Base-by-base conservation (phyloP, 176 grass and related monocot genomes). In the Thalia dealbata region DNA sequence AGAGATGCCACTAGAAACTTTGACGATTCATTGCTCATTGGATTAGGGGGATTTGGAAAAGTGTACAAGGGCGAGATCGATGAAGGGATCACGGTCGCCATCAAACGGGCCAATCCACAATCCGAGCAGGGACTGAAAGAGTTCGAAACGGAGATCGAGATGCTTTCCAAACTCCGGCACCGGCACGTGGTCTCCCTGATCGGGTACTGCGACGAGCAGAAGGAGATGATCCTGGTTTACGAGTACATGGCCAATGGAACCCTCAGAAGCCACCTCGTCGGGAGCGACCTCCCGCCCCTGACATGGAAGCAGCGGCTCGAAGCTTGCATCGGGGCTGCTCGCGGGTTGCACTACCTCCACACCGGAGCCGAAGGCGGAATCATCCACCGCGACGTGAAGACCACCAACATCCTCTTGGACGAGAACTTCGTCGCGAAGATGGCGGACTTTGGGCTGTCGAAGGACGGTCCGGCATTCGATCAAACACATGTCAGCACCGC, bases 221-320 rank as follows among this genome's bases (percentile, higher is more conserved):
- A 54, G 13, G 73, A 75, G 73, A 75, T 75, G 73, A 62, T 75
- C 22, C 8, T 75, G 22, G 73, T 75, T 2, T 75, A 75, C 35
- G 73, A 75, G 35, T 75, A 75, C 11, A 75, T 75, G 73, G 55
- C 73, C 10, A 75, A 75, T 62, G 73, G 73, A 7, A 75, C 73
- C 14, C 73, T 75, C 21, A 55, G 56, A 30, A 75, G 73, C 56
- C 73, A 75, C 35, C 73, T 75, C 56, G 45, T 75, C 38, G 73
- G 73, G 21, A 28, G 56, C 43, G 73, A 75, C 25, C 56, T 43
- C 38, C 56, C 73, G 22, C 56, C 73, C 11, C 56, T 75, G 29
- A 63, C 73, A 12, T 75, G 73, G 73, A 43, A 54, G 56, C 73
- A 75, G 56, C 55, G 73, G 56, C 22, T 75, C n/a, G 56, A 75